Evolutionary conservation across 2,329 filamentous ascomycete genomes (phyloP).

Genomic region (Trichoderma endophyticum): DNA sequence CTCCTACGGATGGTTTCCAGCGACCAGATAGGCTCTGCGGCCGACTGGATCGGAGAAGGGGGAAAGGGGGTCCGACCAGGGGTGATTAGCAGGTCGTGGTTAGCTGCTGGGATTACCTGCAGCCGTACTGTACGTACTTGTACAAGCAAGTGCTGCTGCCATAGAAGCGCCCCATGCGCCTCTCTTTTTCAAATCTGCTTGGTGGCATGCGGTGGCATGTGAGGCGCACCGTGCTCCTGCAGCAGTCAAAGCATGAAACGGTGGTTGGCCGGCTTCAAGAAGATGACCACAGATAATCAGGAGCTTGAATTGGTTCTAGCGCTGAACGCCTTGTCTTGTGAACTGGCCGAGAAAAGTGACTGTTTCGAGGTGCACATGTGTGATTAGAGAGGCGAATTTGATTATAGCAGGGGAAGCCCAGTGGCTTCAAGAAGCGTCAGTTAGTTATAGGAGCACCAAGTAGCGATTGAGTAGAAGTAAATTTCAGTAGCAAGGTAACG

Average conservation of each 20-base stretch:
- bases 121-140: not conserved
- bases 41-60: conserved; percentile 4
- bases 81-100: not conserved
- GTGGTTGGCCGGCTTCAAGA: not conserved
- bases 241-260: not conserved
- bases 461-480: not conserved
- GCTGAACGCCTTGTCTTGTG: not conserved
- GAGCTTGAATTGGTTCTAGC: not conserved
- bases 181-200: not conserved
- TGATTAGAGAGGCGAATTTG: not conserved
- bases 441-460: not conserved
- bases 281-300: not conserved
- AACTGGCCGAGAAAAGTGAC: not conserved
- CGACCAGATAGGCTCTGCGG: not conserved
- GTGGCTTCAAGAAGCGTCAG: not conserved
- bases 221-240: not conserved
- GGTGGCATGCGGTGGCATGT: not conserved
- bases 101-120: not conserved
- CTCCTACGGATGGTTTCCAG: not conserved
- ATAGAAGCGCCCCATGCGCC: not conserved
- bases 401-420: not conserved
- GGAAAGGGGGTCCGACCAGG: not conserved
- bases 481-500: not conserved
- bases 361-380: not conserved
- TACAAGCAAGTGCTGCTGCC: not conserved